phyloP scores from a whole-genome alignment of 2,329 filamentous ascomycete genomes.

The Fusarium nisikadoi region DNA sequence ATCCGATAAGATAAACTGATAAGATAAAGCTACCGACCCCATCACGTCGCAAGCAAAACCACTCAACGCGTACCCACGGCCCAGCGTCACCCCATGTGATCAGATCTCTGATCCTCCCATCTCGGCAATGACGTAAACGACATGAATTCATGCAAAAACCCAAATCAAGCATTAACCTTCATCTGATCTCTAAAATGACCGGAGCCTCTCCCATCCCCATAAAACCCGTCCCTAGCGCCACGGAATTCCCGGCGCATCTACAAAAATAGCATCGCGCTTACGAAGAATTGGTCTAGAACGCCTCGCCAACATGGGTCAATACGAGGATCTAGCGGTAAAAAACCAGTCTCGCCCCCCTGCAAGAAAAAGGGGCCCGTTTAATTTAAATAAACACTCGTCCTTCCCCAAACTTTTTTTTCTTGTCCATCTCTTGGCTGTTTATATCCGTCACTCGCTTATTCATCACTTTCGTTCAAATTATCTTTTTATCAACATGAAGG shows the following conservation, averaged over 20 bases:
- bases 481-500: conserved; percentile 24
- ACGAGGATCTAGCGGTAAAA: conserved; percentile 7
- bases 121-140: conserved; percentile 2
- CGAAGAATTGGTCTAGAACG: conserved; percentile 15
- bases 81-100: not conserved
- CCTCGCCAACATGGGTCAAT: conserved; percentile 1
- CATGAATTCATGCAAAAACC: not conserved
- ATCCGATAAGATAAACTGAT: not conserved
- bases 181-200: conserved; percentile 1
- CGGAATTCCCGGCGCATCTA: not conserved
- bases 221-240: not conserved
- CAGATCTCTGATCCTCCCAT: not conserved
- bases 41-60: not conserved
- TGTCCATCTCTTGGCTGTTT: not conserved
- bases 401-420: not conserved
- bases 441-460: conserved; percentile 12
- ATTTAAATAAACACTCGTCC: conserved; percentile 18
- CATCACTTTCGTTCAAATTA: not conserved
- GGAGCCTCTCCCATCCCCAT: not conserved
- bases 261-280: conserved; percentile 23
- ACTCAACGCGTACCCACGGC: not conserved
- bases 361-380: conserved; percentile 7
- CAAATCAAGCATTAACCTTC: not conserved
- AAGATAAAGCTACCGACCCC: not conserved
- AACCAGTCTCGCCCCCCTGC: not conserved